Evolutionary conservation across 768 basidiomycete genomes (phyloP), one percentile per base, ranked within the genome.

Genomic region (Serendipita sp.): DNA sequence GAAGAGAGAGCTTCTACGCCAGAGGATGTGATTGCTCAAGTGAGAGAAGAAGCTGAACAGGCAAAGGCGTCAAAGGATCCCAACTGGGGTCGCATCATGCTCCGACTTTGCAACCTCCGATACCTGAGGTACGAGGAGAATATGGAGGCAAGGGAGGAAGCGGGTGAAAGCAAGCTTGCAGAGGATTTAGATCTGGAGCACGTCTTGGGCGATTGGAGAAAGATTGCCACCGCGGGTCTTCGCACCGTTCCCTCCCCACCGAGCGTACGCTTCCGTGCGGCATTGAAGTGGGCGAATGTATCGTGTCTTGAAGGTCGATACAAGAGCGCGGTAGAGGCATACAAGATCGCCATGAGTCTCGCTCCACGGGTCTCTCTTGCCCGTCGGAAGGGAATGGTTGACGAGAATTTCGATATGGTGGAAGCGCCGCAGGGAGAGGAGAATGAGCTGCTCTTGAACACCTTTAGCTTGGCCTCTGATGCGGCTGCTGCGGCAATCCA

Each of bases 341-440:
- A 60, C 56, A 60, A 60, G 56, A 30, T 60, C 10, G 56, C 56
- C 56, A 60, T 60, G 56, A 34, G 30, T 35, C 56, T 60, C 18
- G 56, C 56, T 8, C 56, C 56, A 28, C 56, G 56, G 1, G 56
- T 60, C 36, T 60, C 56, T n/a, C 36, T 60, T 10, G 56, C 56
- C 4, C 28, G 56, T 32, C 16, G 30, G 28, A 60, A 35, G 35
- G 56, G 34, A n/a, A 30, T 35, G 4, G n/a, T 60, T 4, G 34
- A 60, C 28, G 56, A 52, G 48, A 32, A 10, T 11, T 15, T 32
- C 16, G 28, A 32, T 35, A 60, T 60, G 56, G 56, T 34, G 16
- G 56, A 60, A n/a, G 48, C 48, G 2, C 8, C 48, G 1, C 48
- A 5, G 7, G 56, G 56, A 4, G 56, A 60, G 56, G 56, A 60